phyloP scores from a whole-genome alignment of 23 red algal species.

The Gracilaria vermiculophylla region DNA sequence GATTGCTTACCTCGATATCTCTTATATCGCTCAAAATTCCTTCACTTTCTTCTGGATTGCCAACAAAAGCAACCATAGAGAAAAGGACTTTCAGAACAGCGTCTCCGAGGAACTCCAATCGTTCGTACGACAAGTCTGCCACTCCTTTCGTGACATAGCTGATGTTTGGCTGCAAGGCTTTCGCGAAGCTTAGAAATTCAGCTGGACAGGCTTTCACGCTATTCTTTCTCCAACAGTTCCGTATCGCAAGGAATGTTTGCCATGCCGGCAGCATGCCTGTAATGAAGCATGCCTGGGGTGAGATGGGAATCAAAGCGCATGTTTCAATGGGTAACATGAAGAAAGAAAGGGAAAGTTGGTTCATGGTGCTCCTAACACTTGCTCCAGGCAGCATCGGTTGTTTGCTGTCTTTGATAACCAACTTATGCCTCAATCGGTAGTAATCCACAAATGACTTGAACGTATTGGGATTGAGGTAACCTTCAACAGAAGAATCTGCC shows the following conservation, averaged over 20 bases:
- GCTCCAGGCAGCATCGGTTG: conserved; percentile 20
- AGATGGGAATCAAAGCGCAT: conserved; percentile 21
- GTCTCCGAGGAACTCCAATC: conserved; percentile 73
- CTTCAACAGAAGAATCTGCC: conserved; percentile 33
- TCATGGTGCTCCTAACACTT: conserved; percentile 27
- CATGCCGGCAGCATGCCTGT: conserved; percentile 39
- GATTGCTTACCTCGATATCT: conserved; percentile 68
- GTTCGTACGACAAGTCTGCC: conserved; percentile 60
- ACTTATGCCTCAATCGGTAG: conserved; percentile 24
- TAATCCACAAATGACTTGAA: conserved; percentile 54
- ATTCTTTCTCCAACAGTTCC: conserved; percentile 45
- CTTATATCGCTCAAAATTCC: conserved; percentile 54
- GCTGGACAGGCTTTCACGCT: neutral
- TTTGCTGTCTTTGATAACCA: neutral
- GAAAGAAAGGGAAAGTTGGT: neutral
- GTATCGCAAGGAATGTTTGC: conserved; percentile 66
- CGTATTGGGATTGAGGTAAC: conserved; percentile 2
- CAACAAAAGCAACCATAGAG: conserved; percentile 58
- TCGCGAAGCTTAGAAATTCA: conserved; percentile 37
- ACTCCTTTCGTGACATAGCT: conserved; percentile 29
- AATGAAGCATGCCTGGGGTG: conserved; percentile 31
- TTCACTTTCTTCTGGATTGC: conserved; percentile 44
- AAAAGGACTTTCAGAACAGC: conserved; percentile 64
- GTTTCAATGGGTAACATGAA: conserved; percentile 59
- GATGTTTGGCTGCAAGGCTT: conserved; percentile 50